Evolutionary conservation across 768 basidiomycete genomes (phyloP), one percentile per base, ranked within the genome.

Genomic region (Collybia nuda): DNA sequence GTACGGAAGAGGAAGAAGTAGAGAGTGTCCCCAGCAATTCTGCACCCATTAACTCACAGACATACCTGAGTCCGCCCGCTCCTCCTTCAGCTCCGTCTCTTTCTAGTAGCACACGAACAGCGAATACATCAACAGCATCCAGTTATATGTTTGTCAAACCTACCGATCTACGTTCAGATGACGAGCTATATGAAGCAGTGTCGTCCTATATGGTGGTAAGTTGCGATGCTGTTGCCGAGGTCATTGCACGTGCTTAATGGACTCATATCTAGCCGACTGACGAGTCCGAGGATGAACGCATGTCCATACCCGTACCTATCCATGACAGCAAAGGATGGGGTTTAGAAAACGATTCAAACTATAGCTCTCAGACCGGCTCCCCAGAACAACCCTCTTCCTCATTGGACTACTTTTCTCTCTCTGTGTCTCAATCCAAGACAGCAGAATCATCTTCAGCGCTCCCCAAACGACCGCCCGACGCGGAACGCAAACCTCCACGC

Each of bases 91-190:
- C 61, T 17, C 64, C 68, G 15, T 64, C 69, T 18, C 59, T 73
- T 17, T 69, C 69, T 9, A 61, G 64, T 36, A 63, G 66, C 24
- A 65, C 69, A 26, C 65, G 70, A 46, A 60, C 64, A 2, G 58
- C 65, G 44, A 76, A 71, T 56, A 55, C 60, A 48, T 73, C 73
- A 7, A 59, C 67, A 28, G 32, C 32, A 32, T 70, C 68, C 6
- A 71, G 67, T 54, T 79, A 76, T 58, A 73, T 71, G 11, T 63
- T 77, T 26, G 75, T 79, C 36, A 71, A 73, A 54, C 72, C 75
- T 9, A 70, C 68, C 21, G 69, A 72, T 32, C 67, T 79, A 51
- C 62, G 70, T 15, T 67, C 73, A 21, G 74, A 76, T 43, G 68
- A 69, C 37, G 61, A 62, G 37, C 53, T 52, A 5, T 63, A 56